Conservation (phyloP, 495 filamentous ascomycete genomes). For the Bacidia gigantensis region DNA sequence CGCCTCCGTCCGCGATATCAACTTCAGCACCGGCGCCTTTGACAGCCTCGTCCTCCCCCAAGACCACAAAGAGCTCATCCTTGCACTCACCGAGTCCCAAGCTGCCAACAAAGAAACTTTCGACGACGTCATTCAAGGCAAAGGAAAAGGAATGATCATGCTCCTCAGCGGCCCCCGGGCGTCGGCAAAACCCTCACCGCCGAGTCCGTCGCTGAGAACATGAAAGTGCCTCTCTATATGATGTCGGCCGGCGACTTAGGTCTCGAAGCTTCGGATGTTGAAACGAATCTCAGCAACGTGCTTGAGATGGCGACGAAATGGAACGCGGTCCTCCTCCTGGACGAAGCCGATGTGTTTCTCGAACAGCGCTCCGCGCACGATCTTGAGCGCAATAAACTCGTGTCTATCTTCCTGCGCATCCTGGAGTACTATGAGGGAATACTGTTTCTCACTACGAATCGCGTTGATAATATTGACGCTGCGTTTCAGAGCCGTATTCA, state of each 20-base stretch:
- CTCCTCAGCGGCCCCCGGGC: conserved; percentile 30
- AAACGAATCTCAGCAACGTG: conserved; percentile 15
- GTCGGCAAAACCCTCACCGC: conserved; percentile 33
- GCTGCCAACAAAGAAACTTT: conserved; percentile 29
- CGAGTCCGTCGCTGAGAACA: conserved; percentile 17
- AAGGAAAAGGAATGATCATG: conserved; percentile 19
- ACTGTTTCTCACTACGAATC: conserved; percentile 28
- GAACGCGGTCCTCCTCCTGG: conserved; percentile 37
- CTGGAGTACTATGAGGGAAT: conserved; percentile 29
- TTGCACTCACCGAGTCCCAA: conserved; percentile 39
- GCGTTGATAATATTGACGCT: conserved; percentile 28
- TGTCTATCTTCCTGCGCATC: conserved; percentile 29
- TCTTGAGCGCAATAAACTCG: conserved; percentile 40
- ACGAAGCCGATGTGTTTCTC: conserved; percentile 58
- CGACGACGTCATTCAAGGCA: conserved; percentile 43
- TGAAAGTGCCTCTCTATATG: conserved; percentile 13
- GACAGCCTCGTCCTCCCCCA: conserved; percentile 30
- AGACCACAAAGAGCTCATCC: conserved; percentile 34
- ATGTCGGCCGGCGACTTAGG: conserved; percentile 17
- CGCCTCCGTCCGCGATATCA: conserved; percentile 27
- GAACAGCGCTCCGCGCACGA: conserved; percentile 34
- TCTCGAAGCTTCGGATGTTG: conserved; percentile 9
- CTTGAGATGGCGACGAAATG: conserved; percentile 19
- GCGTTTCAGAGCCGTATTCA: conserved; percentile 34
- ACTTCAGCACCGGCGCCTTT: conserved; percentile 30